Evolutionary conservation across 768 basidiomycete genomes (phyloP), one percentile per base, ranked within the genome.

Genomic region (Pluteus cervinus): DNA sequence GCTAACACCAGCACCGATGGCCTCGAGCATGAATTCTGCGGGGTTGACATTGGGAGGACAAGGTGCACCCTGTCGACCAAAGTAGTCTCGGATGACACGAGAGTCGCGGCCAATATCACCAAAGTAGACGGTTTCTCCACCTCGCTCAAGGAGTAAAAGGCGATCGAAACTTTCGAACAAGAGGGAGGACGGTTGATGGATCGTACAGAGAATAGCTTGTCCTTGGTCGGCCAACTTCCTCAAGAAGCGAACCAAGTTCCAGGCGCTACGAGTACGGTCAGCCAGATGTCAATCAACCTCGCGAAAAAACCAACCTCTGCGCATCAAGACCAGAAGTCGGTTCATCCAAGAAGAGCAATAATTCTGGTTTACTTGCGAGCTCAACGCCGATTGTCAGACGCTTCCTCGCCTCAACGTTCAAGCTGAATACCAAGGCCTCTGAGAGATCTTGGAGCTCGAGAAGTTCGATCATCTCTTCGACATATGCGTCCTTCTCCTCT

Each of bases 81-180:
- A 89, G 63, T 94, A 94, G 4, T 78, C 68, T 18, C 75, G 77
- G 33, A 93, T 63, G 24, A 78, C 65, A 2, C 62, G 51, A 3
- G 86, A 84, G 44, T 88, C 83, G 29, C 67, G 55, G 30, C 89
- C 91, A 34, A 93, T 87, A 43, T 86, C 83, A 29, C 90, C 91
- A 52, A 88, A 93, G 68, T 93, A 94, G n/a, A 92, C 86, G 0
- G 89, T 91, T 55, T 87, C 80, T 5, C 91, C 91, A 2, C 91
- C 91, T 11, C 68, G 66, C 49, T 90, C 79, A 11, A 83, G 63
- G 7, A 84, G 63, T 18, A 86, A 55, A 30, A 83, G 60, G 25
- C 79, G 72, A 47, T 84, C 91, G 48, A 96, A 93, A 50, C 79
- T 80, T 57, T 90, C 83, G 60, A 94, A 93, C 2, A 94, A 65